Evolutionary conservation across 2,329 filamentous ascomycete species (phyloP).

Genomic region (Calonectria naviculata): DNA sequence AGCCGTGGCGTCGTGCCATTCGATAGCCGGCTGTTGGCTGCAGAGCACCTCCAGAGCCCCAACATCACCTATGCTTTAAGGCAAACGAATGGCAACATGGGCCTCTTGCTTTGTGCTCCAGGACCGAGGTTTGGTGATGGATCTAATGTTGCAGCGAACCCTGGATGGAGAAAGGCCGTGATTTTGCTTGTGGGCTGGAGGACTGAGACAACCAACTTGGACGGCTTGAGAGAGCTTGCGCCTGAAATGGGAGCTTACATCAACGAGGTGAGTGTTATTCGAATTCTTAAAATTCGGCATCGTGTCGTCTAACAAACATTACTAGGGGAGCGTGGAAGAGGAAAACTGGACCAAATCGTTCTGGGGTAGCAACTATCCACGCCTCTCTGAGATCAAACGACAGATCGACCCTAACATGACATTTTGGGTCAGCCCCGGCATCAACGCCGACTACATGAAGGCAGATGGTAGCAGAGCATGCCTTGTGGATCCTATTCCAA

Average conservation of each 20-base stretch:
- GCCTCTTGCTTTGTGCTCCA: not conserved
- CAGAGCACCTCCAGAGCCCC: not conserved
- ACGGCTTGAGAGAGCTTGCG: not conserved
- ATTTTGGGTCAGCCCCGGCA: not conserved
- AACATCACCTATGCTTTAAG: not conserved
- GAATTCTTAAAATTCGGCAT: too few relatives aligned
- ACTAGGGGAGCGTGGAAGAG: not conserved
- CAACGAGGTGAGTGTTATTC: not conserved
- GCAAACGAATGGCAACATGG: not conserved
- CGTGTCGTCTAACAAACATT: not conserved
- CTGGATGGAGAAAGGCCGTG: not conserved
- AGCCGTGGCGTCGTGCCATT: not conserved
- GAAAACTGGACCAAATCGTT: not conserved
- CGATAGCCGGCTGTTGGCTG: not conserved
- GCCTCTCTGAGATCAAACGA: not conserved
- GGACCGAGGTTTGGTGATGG: not conserved
- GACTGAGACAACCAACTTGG: not conserved
- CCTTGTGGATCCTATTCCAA: not conserved
- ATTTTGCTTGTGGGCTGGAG: not conserved
- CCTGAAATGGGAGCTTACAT: not conserved
- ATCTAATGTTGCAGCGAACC: not conserved
- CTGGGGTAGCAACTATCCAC: not conserved
- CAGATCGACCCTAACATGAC: not conserved
- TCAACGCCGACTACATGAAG: not conserved
- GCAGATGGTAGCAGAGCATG: not conserved